Base-by-base conservation (phyloP, 1,284 basidiomycete genomes). In the Moesziomyces sp. region DNA sequence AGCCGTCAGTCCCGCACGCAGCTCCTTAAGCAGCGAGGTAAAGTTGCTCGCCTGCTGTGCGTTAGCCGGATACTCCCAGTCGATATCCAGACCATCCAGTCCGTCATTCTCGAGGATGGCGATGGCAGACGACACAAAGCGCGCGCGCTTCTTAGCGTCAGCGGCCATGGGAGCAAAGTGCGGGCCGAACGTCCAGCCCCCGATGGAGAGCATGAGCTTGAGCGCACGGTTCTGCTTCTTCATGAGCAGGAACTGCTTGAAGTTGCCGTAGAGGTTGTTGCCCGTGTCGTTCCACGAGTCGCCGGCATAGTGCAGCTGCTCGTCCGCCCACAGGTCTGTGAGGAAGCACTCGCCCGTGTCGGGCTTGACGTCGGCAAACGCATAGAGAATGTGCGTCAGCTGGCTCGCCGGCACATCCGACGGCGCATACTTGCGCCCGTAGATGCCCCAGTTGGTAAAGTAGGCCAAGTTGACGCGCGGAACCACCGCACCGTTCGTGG, bases 191-290 rank as follows among this genome's bases (percentile, higher is more conserved):
- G 81, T 77, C 83, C 85, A 85, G 5, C 85, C 85, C 5, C 85
- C 85, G 49, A 86, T 81, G 19, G 77, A 80, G n/a, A 86, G 77
- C 40, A 85, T 74, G 18, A 85, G 59, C 55, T 86, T 86, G 28
- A 85, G 74, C 21, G 78, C 74, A 1, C 89, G 89, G 75, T 97
- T 88, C 75, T 88, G 83, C 72, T 92, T 86, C 86, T 95, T 96
- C 73, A 93, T 81, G 46, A 92, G 86, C 82, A 94, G 93, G 58
- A 94, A 88, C 80, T 93, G 92, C 86, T 94, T 94, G 76, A 97
- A 86, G 85, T 91, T 92, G 5, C 93, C 93, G 76, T 93, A 94
- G 9, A 94, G 85, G 80, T 93, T 93, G 89, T 91, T 51, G 89
- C 91, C 58, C 2, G 47, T 54, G 38, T 76, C 71, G 24, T 74